These are phyloP conservation scores for Lonicera japonica DNA, from an alignment of 129 eudicot genomes.

Conservation along the genomic window DNA sequence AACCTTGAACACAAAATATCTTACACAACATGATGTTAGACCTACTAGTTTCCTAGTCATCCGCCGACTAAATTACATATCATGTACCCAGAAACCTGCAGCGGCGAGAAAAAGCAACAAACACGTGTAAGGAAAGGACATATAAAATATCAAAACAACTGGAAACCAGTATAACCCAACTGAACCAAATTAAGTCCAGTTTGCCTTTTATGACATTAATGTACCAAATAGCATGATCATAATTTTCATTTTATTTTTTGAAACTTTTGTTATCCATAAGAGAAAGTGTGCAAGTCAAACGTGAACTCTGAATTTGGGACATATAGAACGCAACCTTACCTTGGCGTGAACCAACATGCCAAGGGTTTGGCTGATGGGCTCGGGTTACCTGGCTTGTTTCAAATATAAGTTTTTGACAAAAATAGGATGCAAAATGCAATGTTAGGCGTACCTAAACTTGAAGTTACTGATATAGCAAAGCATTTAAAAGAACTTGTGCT, in stretches of 20 bases:
- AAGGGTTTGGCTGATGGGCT: too few relatives aligned
- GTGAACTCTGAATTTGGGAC: too few relatives aligned
- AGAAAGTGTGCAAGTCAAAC: too few relatives aligned
- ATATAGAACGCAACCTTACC: too few relatives aligned
- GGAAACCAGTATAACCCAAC: background rate
- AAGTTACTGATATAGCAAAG: constrained; percentile 25
- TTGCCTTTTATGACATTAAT: too few relatives aligned
- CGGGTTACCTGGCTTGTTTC: too few relatives aligned
- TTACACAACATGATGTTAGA: constrained; percentile 33
- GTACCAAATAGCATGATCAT: too few relatives aligned
- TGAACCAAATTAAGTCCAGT: too few relatives aligned
- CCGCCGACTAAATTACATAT: constrained; percentile 22
- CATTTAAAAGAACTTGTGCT: constrained; percentile 31
- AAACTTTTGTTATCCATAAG: too few relatives aligned
- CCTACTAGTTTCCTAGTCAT: constrained; percentile 21
- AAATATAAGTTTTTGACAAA: background rate
- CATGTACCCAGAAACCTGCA: constrained; percentile 29
- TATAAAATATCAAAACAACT: background rate
- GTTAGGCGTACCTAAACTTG: constrained; percentile 15
- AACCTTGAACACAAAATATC: constrained; percentile 21
- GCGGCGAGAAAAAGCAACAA: constrained; percentile 5
- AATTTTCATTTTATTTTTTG: too few relatives aligned
- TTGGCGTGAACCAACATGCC: too few relatives aligned
- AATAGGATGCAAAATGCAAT: background rate
- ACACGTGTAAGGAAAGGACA: constrained; percentile 2